These are phyloP conservation scores for Coniosporium tulheliwenetii DNA, from an alignment of 2,329 filamentous ascomycete genomes.

Conservation along the genomic window DNA sequence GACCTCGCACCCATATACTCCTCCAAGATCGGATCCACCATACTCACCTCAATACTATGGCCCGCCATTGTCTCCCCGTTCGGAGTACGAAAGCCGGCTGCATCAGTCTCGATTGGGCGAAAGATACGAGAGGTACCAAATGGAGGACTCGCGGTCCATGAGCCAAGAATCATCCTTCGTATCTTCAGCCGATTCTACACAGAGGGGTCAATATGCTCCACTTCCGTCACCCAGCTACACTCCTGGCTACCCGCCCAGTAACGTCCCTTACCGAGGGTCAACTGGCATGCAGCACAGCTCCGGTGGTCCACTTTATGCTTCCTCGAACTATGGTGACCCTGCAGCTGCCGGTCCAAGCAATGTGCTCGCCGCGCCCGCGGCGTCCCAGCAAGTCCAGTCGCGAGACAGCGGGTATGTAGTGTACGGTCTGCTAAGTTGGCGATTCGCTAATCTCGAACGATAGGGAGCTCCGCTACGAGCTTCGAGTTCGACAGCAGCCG, in stretches of 20 bases:
- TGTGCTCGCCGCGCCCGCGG: not conserved
- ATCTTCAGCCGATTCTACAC: conserved; percentile 17
- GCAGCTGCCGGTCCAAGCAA: not conserved
- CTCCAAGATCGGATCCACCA: conserved; percentile 20
- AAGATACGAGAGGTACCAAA: conserved; percentile 10
- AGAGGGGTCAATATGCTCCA: conserved; percentile 10
- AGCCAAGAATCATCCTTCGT: conserved; percentile 18
- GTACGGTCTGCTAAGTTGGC: not conserved
- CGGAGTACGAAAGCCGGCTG: conserved; percentile 15
- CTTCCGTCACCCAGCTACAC: conserved; percentile 23
- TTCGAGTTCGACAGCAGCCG: conserved; percentile 62
- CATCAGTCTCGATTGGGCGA: conserved; percentile 14
- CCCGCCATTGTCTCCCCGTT: conserved; percentile 19
- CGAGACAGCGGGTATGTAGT: conserved; percentile 4
- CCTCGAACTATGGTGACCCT: not conserved
- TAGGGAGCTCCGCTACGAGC: conserved; percentile 22
- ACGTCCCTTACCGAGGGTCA: conserved; percentile 17
- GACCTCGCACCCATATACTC: conserved; percentile 20
- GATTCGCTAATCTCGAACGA: conserved; percentile 3
- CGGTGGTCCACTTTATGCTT: conserved; percentile 1
- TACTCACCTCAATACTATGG: conserved; percentile 22
- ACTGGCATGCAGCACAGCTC: not conserved
- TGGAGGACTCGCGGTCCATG: conserved; percentile 15
- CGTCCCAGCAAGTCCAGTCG: conserved; percentile 1
- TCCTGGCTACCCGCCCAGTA: conserved; percentile 21